Conservation (phyloP, 306 rosid species). For the Oxytropis ochrocephala region DNA sequence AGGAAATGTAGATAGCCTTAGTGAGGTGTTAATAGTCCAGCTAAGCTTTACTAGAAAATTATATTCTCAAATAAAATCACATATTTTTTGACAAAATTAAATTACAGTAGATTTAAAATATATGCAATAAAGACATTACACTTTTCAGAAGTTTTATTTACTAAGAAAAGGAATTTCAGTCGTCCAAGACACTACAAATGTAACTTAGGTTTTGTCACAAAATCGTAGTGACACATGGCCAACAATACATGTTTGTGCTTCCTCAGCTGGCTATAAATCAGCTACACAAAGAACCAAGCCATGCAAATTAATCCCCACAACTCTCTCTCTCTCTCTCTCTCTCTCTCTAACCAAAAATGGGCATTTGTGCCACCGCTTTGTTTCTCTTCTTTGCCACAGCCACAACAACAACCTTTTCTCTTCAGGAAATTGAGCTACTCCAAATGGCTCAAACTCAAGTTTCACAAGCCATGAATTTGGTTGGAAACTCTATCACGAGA, state of each 20-base stretch:
- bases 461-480: slow-evolving; percentile 28
- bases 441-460: slow-evolving; percentile 30
- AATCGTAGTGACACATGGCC: slow-evolving; percentile 35
- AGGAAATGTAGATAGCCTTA: no score
- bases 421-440: slow-evolving; percentile 29
- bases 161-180: not conserved
- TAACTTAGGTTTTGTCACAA: slow-evolving; percentile 1
- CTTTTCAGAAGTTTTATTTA: not conserved
- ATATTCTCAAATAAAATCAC: no score
- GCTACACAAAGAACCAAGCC: slow-evolving; percentile 24
- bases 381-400: slow-evolving; percentile 18
- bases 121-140: no score
- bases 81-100: no score
- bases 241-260: slow-evolving; percentile 34
- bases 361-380: slow-evolving; percentile 22
- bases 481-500: slow-evolving; percentile 9
- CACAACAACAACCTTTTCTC: slow-evolving; percentile 21
- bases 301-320: slow-evolving; percentile 26
- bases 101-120: no score
- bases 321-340: no score
- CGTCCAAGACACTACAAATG: not conserved
- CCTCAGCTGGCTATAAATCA: slow-evolving; percentile 40
- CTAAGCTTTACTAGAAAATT: no score
- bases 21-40: no score
- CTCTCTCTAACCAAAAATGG: no score